Percentiles rank a stretch among this genome's conserved stretches.
These are phyloP conservation scores for Penicillium frequentans DNA, from an alignment of 2,329 filamentous ascomycete species.

Conservation along the genomic window DNA sequence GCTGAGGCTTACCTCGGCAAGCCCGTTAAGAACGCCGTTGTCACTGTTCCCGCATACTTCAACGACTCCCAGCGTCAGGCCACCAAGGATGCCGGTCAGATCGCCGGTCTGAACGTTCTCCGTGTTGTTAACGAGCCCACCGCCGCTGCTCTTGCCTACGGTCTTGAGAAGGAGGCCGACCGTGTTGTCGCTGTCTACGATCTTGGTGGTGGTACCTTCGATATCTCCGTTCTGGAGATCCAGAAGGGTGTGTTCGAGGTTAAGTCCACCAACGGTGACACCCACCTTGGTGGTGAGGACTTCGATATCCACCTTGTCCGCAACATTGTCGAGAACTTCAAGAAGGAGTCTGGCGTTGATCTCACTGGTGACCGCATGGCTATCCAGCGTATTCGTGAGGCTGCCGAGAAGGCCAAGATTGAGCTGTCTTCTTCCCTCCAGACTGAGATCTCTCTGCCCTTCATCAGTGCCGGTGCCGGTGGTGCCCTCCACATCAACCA, in stretches of 20 bases:
- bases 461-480: conserved; percentile 94
- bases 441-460: conserved; percentile 97
- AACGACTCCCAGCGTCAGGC: conserved; percentile 98
- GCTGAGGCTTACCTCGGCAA: conserved; percentile 90
- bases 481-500: conserved; percentile 98
- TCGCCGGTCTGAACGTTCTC: conserved; percentile 91
- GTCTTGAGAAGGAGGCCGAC: conserved; percentile 91
- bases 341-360: conserved; percentile 91
- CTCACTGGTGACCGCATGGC: conserved; percentile 93
- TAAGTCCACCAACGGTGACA: conserved; percentile 99
- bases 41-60: conserved; percentile 97
- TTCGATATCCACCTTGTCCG: conserved; percentile 95
- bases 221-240: conserved; percentile 97
- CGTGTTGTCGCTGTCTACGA: conserved; percentile 93
- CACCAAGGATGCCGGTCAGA: conserved; percentile 97
- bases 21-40: conserved; percentile 90
- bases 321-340: conserved; percentile 92
- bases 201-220: conserved; percentile 97
- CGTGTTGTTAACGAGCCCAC: conserved; percentile 98
- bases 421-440: conserved; percentile 92
- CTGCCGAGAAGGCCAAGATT: conserved; percentile 99
- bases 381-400: conserved; percentile 98
- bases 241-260: conserved; percentile 98
- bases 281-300: conserved; percentile 96
- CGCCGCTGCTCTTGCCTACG: conserved; percentile 91